Evolutionary conservation across 2,329 filamentous ascomycete species (phyloP).

Genomic region (Botrytis sinoallii): DNA sequence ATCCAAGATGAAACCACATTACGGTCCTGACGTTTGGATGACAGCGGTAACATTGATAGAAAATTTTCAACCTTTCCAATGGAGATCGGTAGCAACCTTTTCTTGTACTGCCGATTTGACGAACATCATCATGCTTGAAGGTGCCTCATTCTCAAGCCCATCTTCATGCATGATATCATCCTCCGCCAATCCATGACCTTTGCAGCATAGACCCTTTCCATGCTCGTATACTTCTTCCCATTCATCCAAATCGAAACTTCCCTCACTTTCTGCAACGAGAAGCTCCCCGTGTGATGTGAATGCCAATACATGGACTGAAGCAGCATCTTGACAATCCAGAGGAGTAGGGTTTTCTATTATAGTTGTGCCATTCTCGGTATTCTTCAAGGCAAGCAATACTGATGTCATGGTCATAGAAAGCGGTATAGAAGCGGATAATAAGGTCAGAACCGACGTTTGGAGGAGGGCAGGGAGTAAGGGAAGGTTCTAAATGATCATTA

Average conservation of each 20-base stretch:
- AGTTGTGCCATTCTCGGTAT: conserved; percentile 41
- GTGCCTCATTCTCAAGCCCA: conserved; percentile 41
- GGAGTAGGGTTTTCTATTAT: conserved; percentile 60
- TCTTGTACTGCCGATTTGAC: conserved; percentile 59
- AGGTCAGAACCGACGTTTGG: conserved; percentile 72
- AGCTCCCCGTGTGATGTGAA: conserved; percentile 74
- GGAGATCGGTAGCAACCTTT: conserved; percentile 52
- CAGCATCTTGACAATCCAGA: conserved; percentile 58
- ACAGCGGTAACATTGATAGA: conserved; percentile 17
- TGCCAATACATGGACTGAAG: conserved; percentile 77
- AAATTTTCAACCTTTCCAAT: conserved; percentile 51
- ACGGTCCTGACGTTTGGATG: neutral
- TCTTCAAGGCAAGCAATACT: conserved; percentile 58
- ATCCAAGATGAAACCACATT: conserved; percentile 8
- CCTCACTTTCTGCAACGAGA: conserved; percentile 77
- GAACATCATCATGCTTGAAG: conserved; percentile 53
- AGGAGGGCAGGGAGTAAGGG: conserved; percentile 77
- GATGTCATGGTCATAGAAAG: conserved; percentile 70
- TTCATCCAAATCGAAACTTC: conserved; percentile 68
- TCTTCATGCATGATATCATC: conserved; percentile 34
- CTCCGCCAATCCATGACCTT: conserved; percentile 35
- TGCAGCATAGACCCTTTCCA: conserved; percentile 64
- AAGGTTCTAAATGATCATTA: conserved; percentile 57
- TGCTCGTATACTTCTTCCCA: conserved; percentile 70
- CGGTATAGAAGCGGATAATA: conserved; percentile 80